phyloP scores from a whole-genome alignment of 306 rosid genomes.

The Astragalus glycyphyllos region DNA sequence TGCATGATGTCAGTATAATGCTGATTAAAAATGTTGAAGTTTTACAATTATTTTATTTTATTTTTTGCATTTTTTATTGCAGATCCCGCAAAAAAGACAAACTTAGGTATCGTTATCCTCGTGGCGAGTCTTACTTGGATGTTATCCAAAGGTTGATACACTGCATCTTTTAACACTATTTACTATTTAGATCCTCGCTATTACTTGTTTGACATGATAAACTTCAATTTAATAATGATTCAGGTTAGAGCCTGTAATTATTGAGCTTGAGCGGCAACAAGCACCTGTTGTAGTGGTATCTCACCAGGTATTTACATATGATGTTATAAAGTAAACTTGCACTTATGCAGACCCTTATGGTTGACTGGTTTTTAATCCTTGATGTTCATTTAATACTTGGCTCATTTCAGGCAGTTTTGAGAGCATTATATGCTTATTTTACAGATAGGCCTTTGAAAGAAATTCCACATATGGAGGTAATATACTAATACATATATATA shows the following conservation, averaged over 20 bases:
- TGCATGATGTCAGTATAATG: constrained; percentile 7
- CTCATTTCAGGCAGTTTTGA: constrained; percentile 81
- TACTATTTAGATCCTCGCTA: constrained; percentile 22
- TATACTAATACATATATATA: constrained; percentile 23
- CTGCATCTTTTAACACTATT: constrained; percentile 30
- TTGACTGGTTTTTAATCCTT: constrained; percentile 25
- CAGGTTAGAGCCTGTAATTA: constrained; percentile 98
- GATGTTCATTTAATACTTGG: constrained; percentile 33
- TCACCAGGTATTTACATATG: constrained; percentile 71
- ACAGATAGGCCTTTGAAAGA: constrained; percentile 95
- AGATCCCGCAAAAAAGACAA: constrained; percentile 93
- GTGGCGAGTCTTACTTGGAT: constrained; percentile 98
- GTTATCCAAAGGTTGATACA: constrained; percentile 88
- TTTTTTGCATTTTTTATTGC: constrained; percentile 26
- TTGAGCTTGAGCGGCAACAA: constrained; percentile 96
- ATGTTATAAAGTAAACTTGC: constrained; percentile 11
- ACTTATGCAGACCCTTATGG: neutral
- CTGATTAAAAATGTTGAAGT: constrained; percentile 19
- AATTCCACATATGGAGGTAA: constrained; percentile 93
- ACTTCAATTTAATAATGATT: constrained; percentile 29
- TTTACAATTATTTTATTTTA: neutral
- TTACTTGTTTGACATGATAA: constrained; percentile 18
- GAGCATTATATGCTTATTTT: constrained; percentile 96
- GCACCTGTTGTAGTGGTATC: constrained; percentile 96
- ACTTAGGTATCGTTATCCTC: constrained; percentile 94